Evolutionary conservation across 768 basidiomycete species (phyloP).

Genomic region (Gymnopilus junonius): DNA sequence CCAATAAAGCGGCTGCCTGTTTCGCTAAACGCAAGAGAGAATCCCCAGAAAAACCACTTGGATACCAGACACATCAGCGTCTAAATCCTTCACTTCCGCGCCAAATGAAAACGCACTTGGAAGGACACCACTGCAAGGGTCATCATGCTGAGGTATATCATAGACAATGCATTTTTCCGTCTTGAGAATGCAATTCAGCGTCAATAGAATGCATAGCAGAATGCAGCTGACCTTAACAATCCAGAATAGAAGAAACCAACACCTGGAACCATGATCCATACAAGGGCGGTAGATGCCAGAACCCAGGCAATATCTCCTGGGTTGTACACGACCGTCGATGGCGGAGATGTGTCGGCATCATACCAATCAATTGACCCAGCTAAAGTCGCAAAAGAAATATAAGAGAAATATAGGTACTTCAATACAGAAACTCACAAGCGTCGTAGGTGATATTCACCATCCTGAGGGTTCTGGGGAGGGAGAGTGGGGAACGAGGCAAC

Average conservation of each 20-base stretch:
- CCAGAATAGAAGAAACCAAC: slow-evolving; percentile 93
- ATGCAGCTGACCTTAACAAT: slow-evolving; percentile 49
- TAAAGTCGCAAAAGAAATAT: neutral
- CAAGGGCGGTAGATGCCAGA: slow-evolving; percentile 76
- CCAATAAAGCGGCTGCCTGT: slow-evolving; percentile 79
- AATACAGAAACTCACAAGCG: slow-evolving; percentile 26
- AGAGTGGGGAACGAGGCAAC: slow-evolving; percentile 1
- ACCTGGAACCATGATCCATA: slow-evolving; percentile 86
- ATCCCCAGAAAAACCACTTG: slow-evolving; percentile 99
- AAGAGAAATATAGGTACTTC: neutral
- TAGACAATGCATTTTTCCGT: slow-evolving; percentile 91
- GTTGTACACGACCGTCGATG: slow-evolving; percentile 38
- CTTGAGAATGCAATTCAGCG: slow-evolving; percentile 32
- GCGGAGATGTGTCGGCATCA: slow-evolving; percentile 17
- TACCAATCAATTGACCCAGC: slow-evolving; percentile 25
- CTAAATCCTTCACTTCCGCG: neutral
- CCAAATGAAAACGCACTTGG: slow-evolving; percentile 60
- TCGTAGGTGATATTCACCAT: slow-evolving; percentile 43
- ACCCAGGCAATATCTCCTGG: slow-evolving; percentile 62
- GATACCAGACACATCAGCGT: slow-evolving; percentile 5
- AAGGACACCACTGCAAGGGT: slow-evolving; percentile 82
- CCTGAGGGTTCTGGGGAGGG: neutral
- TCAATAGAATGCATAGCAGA: neutral
- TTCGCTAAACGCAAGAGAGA: slow-evolving; percentile 88
- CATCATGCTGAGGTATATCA: slow-evolving; percentile 86